Percentiles rank a stretch among this genome's conserved stretches.
Evolutionary conservation across 768 basidiomycete genomes (phyloP).

Genomic region (Lentinula raphanica): DNA sequence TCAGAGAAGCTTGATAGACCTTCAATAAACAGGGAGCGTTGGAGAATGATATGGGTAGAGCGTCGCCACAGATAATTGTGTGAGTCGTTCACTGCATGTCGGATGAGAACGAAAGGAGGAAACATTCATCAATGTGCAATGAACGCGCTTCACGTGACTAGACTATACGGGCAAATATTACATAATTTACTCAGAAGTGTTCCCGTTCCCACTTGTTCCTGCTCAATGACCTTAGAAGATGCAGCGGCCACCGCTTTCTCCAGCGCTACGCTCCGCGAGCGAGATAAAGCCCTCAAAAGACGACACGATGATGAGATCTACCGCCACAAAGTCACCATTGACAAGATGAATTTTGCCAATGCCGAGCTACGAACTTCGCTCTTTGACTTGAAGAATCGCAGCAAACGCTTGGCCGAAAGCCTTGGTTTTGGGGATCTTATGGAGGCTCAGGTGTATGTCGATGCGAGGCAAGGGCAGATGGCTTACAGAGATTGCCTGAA

Average conservation of each 20-base stretch:
- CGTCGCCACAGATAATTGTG: too few relatives aligned
- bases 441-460: constrained; percentile 38
- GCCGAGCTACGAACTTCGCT: constrained; percentile 32
- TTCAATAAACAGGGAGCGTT: too few relatives aligned
- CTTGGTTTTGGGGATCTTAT: constrained; percentile 40
- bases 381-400: constrained; percentile 32
- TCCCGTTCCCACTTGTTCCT: too few relatives aligned
- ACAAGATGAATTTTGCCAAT: constrained; percentile 27
- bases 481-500: constrained; percentile 32
- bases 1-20: too few relatives aligned
- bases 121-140: too few relatives aligned
- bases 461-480: constrained; percentile 23
- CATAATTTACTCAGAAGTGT: too few relatives aligned
- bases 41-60: too few relatives aligned
- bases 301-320: constrained; percentile 29
- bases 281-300: constrained; percentile 31
- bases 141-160: too few relatives aligned
- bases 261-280: constrained; percentile 27
- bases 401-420: constrained; percentile 30
- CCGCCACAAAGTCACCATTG: constrained; percentile 23
- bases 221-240: neutral
- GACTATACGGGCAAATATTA: too few relatives aligned
- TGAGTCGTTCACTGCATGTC: too few relatives aligned
- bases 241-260: neutral
- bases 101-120: too few relatives aligned